A percentile compares a stretch with the other conserved stretches of the same genome.
phyloP scores from a whole-genome alignment of 331 rosid species.

The Malus hybrid region DNA sequence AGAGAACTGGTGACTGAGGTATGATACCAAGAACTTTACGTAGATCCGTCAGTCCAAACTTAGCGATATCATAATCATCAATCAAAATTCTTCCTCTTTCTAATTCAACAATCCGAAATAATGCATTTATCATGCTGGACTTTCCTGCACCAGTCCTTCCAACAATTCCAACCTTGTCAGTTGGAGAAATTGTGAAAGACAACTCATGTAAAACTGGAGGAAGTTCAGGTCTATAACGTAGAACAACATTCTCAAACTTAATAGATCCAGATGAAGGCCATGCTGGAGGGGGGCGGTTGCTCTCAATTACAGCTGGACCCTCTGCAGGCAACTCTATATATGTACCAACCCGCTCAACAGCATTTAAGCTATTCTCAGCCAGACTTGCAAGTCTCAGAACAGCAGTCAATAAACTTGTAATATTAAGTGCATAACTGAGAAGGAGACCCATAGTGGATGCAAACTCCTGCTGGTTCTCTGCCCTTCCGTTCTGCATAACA shows the following conservation, averaged over 20 bases:
- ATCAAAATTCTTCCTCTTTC: slow-evolving; percentile 43
- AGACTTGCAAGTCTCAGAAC: slow-evolving; percentile 73
- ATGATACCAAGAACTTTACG: slow-evolving; percentile 45
- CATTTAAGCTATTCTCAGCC: slow-evolving; percentile 45
- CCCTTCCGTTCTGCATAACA: slow-evolving; percentile 44
- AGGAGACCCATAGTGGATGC: slow-evolving; percentile 54
- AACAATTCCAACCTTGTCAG: slow-evolving; percentile 46
- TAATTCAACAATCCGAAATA: slow-evolving; percentile 41
- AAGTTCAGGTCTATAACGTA: slow-evolving; percentile 51
- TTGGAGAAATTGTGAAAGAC: slow-evolving; percentile 34
- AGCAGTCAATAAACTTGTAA: slow-evolving; percentile 66
- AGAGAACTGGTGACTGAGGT: slow-evolving; percentile 45
- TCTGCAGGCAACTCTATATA: slow-evolving; percentile 84
- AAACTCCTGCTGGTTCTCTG: slow-evolving; percentile 36
- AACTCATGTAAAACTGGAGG: slow-evolving; percentile 41
- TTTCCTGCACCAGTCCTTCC: slow-evolving; percentile 58
- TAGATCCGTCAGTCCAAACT: slow-evolving; percentile 39
- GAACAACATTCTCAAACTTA: slow-evolving; percentile 37
- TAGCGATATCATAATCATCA: slow-evolving; percentile 36
- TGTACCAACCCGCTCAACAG: slow-evolving; percentile 83
- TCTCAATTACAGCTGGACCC: slow-evolving; percentile 31
- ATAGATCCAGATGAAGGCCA: slow-evolving; percentile 47
- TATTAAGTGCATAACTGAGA: slow-evolving; percentile 81
- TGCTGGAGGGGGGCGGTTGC: slow-evolving; percentile 42
- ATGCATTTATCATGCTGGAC: slow-evolving; percentile 44